phyloP scores from a whole-genome alignment of 257 asterid genomes.

The Catharanthus roseus region DNA sequence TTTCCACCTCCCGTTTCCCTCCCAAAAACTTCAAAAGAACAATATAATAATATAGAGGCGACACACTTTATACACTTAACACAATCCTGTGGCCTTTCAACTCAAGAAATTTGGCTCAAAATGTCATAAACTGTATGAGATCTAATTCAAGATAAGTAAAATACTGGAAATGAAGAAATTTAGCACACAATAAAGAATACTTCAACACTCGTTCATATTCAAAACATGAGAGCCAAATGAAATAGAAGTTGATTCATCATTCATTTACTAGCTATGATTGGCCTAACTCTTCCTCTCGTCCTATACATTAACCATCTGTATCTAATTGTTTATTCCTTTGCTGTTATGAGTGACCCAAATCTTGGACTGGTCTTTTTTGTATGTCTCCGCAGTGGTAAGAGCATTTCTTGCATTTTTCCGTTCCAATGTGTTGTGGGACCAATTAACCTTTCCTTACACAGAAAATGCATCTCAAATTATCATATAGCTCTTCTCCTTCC shows the following conservation, averaged over 20 bases:
- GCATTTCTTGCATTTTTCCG: background rate
- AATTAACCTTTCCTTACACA: background rate
- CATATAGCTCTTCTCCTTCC: background rate
- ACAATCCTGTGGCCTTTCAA: background rate
- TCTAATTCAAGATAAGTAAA: background rate
- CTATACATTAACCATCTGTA: background rate
- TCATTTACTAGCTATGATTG: background rate
- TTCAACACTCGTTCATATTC: background rate
- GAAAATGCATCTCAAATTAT: background rate
- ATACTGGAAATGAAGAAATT: background rate
- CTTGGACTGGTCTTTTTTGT: background rate
- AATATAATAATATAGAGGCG: no score
- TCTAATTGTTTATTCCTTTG: background rate
- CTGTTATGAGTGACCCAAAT: background rate
- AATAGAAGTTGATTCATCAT: background rate
- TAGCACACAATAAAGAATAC: background rate
- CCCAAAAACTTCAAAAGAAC: background rate
- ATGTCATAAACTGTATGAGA: background rate
- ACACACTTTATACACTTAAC: background rate
- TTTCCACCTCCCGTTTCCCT: background rate
- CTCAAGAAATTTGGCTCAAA: conserved; percentile 1
- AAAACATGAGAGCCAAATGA: background rate
- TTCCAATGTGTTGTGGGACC: background rate
- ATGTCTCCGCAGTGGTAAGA: background rate
- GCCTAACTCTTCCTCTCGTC: background rate